Evolutionary conservation across 257 asterid species (phyloP).

Genomic region (Solanum bukasovii): DNA sequence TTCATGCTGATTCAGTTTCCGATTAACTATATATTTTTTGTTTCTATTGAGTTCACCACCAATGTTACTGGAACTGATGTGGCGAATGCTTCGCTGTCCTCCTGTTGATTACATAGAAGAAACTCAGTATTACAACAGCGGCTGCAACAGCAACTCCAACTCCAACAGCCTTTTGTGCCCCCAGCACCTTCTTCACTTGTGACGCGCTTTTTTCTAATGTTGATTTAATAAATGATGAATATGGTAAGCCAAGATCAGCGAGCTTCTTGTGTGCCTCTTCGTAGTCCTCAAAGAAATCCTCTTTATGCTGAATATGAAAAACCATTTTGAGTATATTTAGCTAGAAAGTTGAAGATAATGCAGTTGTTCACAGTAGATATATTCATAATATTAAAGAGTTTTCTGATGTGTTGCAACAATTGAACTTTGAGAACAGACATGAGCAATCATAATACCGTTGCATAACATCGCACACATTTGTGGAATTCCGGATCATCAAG

Average conservation of each 20-base stretch:
- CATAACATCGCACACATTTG: conserved; percentile 37
- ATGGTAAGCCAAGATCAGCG: conserved; percentile 61
- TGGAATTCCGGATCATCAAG: conserved; percentile 45
- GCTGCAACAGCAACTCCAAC: conserved; percentile 39
- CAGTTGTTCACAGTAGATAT: neutral
- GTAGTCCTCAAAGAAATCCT: conserved; percentile 64
- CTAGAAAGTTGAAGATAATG: neutral
- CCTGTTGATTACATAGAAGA: conserved; percentile 28
- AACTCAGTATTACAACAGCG: conserved; percentile 36
- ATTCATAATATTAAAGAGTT: neutral
- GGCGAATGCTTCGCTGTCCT: neutral
- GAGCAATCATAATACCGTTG: conserved; percentile 27
- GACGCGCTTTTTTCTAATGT: conserved; percentile 5
- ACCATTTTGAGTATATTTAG: neutral
- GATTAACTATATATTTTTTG: neutral
- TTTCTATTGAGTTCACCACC: neutral
- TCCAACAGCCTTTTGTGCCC: neutral
- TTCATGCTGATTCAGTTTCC: too few relatives aligned
- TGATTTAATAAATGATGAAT: conserved; percentile 7
- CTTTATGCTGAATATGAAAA: conserved; percentile 21
- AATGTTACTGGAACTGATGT: neutral
- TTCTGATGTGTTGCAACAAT: neutral
- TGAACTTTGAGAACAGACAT: neutral
- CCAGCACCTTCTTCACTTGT: neutral
- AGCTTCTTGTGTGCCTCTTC: conserved; percentile 75